Percentiles rank a stretch among this genome's conserved stretches.
Evolutionary conservation across 1,284 basidiomycete genomes (phyloP).

Genomic region (Anthracocystis panici-leucophaei): DNA sequence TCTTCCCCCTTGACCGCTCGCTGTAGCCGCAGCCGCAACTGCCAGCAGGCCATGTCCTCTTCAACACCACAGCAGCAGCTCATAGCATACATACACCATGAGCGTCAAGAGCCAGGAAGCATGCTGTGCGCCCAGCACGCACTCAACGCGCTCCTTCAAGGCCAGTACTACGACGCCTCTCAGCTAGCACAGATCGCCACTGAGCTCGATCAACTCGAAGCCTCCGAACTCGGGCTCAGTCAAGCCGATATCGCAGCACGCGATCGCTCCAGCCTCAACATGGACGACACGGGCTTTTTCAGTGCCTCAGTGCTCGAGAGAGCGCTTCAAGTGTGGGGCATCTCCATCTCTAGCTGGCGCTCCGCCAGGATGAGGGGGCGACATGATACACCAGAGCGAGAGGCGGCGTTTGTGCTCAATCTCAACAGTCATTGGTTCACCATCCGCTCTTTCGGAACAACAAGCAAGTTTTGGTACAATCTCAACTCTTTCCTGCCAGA

Average conservation of each 20-base stretch:
- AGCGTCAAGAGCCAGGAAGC: constrained; percentile 63
- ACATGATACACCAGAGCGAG: constrained; percentile 55
- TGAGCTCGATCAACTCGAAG: constrained; percentile 55
- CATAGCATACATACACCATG: constrained; percentile 58
- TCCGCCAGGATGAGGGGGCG: constrained; percentile 44
- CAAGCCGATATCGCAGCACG: constrained; percentile 38
- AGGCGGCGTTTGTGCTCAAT: constrained; percentile 67
- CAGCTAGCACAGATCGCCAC: constrained; percentile 62
- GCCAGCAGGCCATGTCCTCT: constrained; percentile 25
- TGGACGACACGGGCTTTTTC: constrained; percentile 68
- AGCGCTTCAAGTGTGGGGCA: constrained; percentile 58
- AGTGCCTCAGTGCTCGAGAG: constrained; percentile 61
- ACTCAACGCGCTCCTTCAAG: constrained; percentile 64
- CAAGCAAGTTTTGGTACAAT: constrained; percentile 62
- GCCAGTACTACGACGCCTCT: constrained; percentile 63
- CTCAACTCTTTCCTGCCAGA: constrained; percentile 63
- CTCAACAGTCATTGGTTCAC: constrained; percentile 67
- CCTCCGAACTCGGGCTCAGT: constrained; percentile 49
- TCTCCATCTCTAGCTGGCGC: constrained; percentile 44
- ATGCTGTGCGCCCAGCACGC: constrained; percentile 69
- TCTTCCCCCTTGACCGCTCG: neutral
- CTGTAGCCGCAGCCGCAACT: neutral
- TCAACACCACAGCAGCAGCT: constrained; percentile 55
- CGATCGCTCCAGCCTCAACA: constrained; percentile 50
- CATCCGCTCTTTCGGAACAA: constrained; percentile 59